phyloP scores from a whole-genome alignment of 805 yeast species.

The Nematodospora valgi region DNA sequence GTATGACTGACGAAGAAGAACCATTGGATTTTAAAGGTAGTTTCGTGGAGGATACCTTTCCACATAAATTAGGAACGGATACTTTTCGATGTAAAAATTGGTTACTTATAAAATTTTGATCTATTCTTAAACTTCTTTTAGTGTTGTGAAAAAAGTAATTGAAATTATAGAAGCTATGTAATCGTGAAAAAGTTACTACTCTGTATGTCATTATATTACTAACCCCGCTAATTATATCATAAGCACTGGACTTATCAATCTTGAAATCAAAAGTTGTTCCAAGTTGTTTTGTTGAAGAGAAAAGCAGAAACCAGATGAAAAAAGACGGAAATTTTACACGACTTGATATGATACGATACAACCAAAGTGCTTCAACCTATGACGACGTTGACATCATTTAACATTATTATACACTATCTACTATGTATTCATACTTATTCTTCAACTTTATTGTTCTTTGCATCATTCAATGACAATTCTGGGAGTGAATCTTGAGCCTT shows the following conservation, averaged over 20 bases:
- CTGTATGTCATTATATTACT: neutral
- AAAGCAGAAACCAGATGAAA: too few species aligned
- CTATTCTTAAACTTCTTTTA: constrained; percentile 23
- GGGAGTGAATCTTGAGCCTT: constrained; percentile 12
- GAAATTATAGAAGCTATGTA: constrained; percentile 21
- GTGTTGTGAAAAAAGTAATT: constrained; percentile 38
- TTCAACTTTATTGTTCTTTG: too few species aligned
- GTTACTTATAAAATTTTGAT: constrained; percentile 35
- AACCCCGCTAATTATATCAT: too few species aligned
- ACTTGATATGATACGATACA: too few species aligned
- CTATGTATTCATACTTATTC: too few species aligned
- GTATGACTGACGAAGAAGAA: constrained; percentile 13
- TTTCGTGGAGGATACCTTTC: neutral
- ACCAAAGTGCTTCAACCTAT: too few species aligned
- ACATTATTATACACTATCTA: too few species aligned
- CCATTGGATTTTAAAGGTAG: neutral
- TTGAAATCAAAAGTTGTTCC: too few species aligned
- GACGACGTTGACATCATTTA: too few species aligned
- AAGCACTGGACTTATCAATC: too few species aligned
- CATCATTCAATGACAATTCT: constrained; percentile 1
- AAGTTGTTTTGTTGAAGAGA: too few species aligned
- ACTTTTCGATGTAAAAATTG: constrained; percentile 4
- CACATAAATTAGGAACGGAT: constrained; percentile 1
- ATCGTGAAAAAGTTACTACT: constrained; percentile 15
- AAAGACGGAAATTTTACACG: too few species aligned